These are phyloP conservation scores for Xylariales sp. DNA, from an alignment of 2,329 filamentous ascomycete genomes.

Conservation along the genomic window DNA sequence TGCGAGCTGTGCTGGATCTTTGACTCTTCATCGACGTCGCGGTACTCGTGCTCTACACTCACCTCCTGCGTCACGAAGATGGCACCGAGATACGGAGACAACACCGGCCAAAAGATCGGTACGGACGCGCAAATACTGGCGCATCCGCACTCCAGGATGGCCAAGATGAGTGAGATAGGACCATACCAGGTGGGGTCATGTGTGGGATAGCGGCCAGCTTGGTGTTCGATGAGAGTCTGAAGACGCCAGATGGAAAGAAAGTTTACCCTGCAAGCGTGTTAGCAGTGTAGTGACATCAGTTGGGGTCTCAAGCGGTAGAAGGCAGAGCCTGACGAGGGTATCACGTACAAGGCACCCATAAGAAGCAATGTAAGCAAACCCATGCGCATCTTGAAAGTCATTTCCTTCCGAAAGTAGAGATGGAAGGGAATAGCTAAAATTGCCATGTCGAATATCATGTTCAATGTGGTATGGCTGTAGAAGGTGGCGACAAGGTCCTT, in stretches of 20 bases:
- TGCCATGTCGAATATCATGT: conserved; percentile 18
- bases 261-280: conserved; percentile 17
- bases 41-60: conserved; percentile 15
- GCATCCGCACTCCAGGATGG: conserved; percentile 27
- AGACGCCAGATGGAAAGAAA: conserved; percentile 26
- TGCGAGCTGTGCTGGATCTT: neutral
- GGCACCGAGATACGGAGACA: conserved; percentile 21
- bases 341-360: conserved; percentile 25
- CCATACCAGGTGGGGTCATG: conserved; percentile 31
- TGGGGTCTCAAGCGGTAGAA: neutral
- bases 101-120: conserved; percentile 26
- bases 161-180: conserved; percentile 25
- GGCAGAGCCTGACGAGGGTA: neutral
- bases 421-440: conserved; percentile 17
- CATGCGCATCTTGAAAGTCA: conserved; percentile 22
- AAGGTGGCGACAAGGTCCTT: conserved; percentile 15
- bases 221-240: conserved; percentile 19
- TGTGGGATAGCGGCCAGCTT: conserved; percentile 27
- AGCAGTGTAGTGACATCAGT: too few species aligned
- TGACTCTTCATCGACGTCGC: conserved; percentile 1
- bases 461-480: conserved; percentile 15
- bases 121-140: conserved; percentile 26
- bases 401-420: conserved; percentile 11
- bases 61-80: conserved; percentile 34
- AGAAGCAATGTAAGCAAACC: conserved; percentile 24